Conservation (phyloP, 148 eudicot genomes). For the Rhododendron henanense region DNA sequence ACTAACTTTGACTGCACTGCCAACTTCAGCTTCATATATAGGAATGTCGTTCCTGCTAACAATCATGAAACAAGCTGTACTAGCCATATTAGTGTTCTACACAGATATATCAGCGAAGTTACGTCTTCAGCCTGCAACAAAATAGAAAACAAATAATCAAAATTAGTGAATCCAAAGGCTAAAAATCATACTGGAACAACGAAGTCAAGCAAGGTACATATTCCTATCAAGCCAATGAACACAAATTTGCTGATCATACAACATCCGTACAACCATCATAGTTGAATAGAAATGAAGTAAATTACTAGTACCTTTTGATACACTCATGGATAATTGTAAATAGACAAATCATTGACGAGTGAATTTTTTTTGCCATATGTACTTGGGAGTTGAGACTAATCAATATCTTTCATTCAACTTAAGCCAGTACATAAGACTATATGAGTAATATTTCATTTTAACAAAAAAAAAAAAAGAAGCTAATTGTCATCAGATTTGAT, state of each 20-base stretch:
- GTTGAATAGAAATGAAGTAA: background rate
- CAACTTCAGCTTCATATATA: slow-evolving; percentile 94
- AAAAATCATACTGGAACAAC: background rate
- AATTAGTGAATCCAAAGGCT: background rate
- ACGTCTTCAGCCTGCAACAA: slow-evolving; percentile 2
- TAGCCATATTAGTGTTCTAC: slow-evolving; percentile 43
- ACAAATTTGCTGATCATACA: background rate
- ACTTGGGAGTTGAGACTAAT: background rate
- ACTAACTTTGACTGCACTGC: slow-evolving; percentile 68
- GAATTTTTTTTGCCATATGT: background rate
- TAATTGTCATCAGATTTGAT: background rate
- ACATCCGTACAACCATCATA: background rate
- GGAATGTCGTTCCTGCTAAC: slow-evolving; percentile 93
- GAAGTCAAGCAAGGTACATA: background rate
- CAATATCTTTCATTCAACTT: background rate
- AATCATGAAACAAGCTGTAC: slow-evolving; percentile 93
- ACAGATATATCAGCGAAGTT: background rate
- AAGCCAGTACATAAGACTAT: background rate
- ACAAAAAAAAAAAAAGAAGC: too few species aligned
- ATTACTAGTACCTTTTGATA: background rate
- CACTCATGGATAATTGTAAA: background rate
- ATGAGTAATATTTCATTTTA: background rate
- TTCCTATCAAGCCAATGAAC: background rate
- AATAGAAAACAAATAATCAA: background rate
- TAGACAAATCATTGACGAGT: background rate